A percentile compares a stretch with the other conserved stretches of the same genome.
phyloP scores from a whole-genome alignment of 2,329 filamentous ascomycete genomes.

The Aspergillus tanneri region DNA sequence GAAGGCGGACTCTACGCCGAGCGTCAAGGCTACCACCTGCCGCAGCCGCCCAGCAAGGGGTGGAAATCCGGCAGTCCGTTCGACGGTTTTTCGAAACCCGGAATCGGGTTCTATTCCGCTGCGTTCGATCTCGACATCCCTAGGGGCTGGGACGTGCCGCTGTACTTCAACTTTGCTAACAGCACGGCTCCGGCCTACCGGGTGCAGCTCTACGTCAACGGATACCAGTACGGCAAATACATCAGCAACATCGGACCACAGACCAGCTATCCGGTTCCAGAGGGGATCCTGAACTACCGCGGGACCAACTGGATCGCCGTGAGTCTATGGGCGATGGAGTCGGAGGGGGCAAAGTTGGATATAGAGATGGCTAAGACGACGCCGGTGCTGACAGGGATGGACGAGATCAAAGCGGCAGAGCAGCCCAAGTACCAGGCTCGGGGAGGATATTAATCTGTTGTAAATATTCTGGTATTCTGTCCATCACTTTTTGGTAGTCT shows the following conservation, averaged over 20 bases:
- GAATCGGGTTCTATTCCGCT: constrained; percentile 55
- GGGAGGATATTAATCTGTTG: constrained; percentile 50
- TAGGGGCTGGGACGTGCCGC: constrained; percentile 55
- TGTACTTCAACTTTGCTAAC: constrained; percentile 52
- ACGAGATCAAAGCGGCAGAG: constrained; percentile 46
- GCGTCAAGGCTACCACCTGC: constrained; percentile 57
- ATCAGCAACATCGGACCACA: constrained; percentile 74
- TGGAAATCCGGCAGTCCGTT: constrained; percentile 39
- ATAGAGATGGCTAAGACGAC: constrained; percentile 53
- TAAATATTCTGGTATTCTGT: neutral
- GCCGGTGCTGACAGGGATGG: constrained; percentile 53
- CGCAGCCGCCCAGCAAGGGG: constrained; percentile 41
- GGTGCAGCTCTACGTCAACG: constrained; percentile 69
- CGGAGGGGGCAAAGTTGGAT: constrained; percentile 56
- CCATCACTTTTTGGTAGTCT: no score
- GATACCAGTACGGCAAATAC: constrained; percentile 70
- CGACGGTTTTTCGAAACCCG: constrained; percentile 46
- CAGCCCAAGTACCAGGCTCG: constrained; percentile 50
- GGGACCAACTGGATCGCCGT: constrained; percentile 69
- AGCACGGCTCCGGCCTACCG: constrained; percentile 56
- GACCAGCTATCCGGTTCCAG: constrained; percentile 67
- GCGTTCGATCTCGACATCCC: constrained; percentile 54
- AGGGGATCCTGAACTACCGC: constrained; percentile 69
- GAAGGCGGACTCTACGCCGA: constrained; percentile 59
- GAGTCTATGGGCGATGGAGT: constrained; percentile 66